Evolutionary conservation across 495 filamentous ascomycete species (phyloP), one percentile per base, ranked within the genome.

Genomic region (Bathelium albidoporum): DNA sequence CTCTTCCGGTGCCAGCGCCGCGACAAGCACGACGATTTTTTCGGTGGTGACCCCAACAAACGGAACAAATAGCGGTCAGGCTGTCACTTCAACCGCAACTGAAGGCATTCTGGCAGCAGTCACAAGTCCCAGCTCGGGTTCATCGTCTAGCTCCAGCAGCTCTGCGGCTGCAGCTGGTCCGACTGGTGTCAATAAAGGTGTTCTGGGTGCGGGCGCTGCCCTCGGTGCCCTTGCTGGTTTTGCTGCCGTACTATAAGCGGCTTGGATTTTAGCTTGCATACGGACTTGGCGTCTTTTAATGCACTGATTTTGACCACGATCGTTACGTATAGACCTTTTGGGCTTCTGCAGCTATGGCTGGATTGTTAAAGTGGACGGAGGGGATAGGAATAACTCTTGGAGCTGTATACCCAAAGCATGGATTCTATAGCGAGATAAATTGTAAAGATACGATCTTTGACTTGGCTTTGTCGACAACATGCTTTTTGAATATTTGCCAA

Each of bases 81-180:
- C 49, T 26, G 49, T 55, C 5, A 55, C 49, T 55, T 55, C 49
- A 16, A 55, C 49, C 29, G 49, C 49, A 3, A 55, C 49, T 55
- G 49, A 55, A 20, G 49, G 5, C 5, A 16, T 55, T 24, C 24
- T 55, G 2, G 49, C 20, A 11, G 49, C 49, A 0, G 49, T 55
- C 1, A 55, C 49, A 1, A 55, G 49, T 29, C 11, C 22, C 20
- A 55, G 49, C 24, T 28, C 49, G 24, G 49, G 49, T 2, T 55
- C 49, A 0, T 55, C 49, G 2, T 5, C 12, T 16, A 55, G 49
- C 16, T 28, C 49, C 49, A 28, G 22, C 2, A 20, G 49, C 20
- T 49, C 44, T 16, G 5, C 9, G 11, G 44, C 11, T 49, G 44
- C 49, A 9, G 49, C 49, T 55, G 24, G 22, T 29, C 49, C 49